A percentile compares a stretch with the other conserved stretches of the same genome.
Conservation (phyloP, 2,329 filamentous ascomycete genomes). For the Exophiala sp. region DNA sequence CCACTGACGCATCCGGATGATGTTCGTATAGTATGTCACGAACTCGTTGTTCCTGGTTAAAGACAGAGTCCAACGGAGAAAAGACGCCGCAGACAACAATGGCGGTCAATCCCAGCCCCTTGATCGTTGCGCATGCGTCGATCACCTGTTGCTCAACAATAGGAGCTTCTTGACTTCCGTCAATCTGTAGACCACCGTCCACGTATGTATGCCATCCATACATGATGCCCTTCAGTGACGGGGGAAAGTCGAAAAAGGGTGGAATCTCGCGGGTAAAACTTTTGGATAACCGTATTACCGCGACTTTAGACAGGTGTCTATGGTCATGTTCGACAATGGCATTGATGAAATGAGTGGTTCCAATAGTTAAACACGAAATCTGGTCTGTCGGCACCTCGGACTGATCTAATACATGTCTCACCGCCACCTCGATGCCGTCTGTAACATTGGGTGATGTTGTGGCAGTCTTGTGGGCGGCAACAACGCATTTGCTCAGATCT, state of each 20-base stretch:
- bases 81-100: conserved; percentile 47
- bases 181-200: conserved; percentile 44
- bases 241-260: conserved; percentile 49
- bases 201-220: conserved; percentile 46
- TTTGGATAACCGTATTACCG: conserved; percentile 49
- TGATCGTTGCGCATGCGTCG: conserved; percentile 42
- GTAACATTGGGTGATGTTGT: conserved; percentile 38
- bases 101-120: conserved; percentile 35
- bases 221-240: conserved; percentile 42
- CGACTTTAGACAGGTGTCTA: conserved; percentile 48
- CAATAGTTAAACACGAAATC: conserved; percentile 47
- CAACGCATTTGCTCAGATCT: conserved; percentile 11
- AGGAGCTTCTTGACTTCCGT: conserved; percentile 46
- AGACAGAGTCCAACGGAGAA: conserved; percentile 43
- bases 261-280: conserved; percentile 49
- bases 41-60: conserved; percentile 40
- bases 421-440: conserved; percentile 37
- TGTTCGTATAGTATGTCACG: conserved; percentile 36
- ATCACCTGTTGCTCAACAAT: conserved; percentile 34
- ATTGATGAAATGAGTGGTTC: conserved; percentile 53
- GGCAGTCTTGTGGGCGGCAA: conserved; percentile 35
- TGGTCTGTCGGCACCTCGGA: conserved; percentile 32
- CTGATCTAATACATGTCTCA: conserved; percentile 35
- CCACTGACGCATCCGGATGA: conserved; percentile 33
- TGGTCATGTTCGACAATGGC: conserved; percentile 47